phyloP scores from a whole-genome alignment of 495 filamentous ascomycete species.

The Immersiella caudata region DNA sequence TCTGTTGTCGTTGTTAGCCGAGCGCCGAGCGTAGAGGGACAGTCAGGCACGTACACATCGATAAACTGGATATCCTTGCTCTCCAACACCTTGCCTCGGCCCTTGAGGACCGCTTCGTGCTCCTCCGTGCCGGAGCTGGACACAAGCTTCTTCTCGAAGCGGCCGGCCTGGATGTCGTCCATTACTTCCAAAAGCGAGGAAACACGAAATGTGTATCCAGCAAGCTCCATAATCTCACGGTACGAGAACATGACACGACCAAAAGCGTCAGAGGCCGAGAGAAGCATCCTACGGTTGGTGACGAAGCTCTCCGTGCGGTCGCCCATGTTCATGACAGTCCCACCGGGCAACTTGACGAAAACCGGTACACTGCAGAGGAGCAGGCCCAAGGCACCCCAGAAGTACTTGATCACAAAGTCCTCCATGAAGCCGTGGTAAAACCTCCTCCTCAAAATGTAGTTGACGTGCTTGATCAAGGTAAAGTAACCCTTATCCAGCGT shows the following conservation, averaged over 20 bases:
- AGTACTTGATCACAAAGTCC: slow-evolving; percentile 98
- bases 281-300: slow-evolving; percentile 87
- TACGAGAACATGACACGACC: slow-evolving; percentile 98
- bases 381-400: slow-evolving; percentile 94
- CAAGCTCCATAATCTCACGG: slow-evolving; percentile 93
- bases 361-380: slow-evolving; percentile 95
- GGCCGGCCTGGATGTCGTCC: slow-evolving; percentile 84
- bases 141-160: slow-evolving; percentile 94
- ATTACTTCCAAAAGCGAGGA: slow-evolving; percentile 88
- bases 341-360: slow-evolving; percentile 87
- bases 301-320: slow-evolving; percentile 95
- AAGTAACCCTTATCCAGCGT: slow-evolving; percentile 98
- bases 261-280: slow-evolving; percentile 92
- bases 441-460: slow-evolving; percentile 84
- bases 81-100: slow-evolving; percentile 76
- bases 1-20: slow-evolving; percentile 23
- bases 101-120: slow-evolving; percentile 76
- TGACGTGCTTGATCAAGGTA: slow-evolving; percentile 97
- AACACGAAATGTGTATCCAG: slow-evolving; percentile 92
- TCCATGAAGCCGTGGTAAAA: slow-evolving; percentile 99
- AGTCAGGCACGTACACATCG: slow-evolving; percentile 60
- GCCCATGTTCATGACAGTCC: slow-evolving; percentile 69
- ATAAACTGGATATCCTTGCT: slow-evolving; percentile 83
- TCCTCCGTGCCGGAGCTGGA: slow-evolving; percentile 79
- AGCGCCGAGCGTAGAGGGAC: not conserved